These are phyloP conservation scores for Delphinella strobiligena DNA, from an alignment of 2,329 filamentous ascomycete species.

Conservation along the genomic window DNA sequence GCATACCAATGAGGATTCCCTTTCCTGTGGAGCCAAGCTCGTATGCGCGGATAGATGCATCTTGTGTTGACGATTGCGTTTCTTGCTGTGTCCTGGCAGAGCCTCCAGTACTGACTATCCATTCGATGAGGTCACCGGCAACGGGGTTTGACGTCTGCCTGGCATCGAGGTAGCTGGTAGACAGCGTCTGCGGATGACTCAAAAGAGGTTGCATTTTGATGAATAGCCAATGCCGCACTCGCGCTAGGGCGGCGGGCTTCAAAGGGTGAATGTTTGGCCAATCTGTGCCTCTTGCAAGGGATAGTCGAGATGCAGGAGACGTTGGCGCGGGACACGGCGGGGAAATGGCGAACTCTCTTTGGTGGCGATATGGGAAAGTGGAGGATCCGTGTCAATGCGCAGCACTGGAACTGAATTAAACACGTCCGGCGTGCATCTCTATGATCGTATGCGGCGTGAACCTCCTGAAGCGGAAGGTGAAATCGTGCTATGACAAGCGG, in stretches of 20 bases:
- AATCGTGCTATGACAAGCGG: background rate
- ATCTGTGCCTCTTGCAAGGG: background rate
- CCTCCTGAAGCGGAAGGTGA: background rate
- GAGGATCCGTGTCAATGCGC: no score
- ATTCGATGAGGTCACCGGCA: conserved; percentile 6
- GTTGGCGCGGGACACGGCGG: conserved; percentile 1
- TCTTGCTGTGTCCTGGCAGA: background rate
- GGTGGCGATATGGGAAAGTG: background rate
- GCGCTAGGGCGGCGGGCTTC: conserved; percentile 10
- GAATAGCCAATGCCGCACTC: conserved; percentile 8
- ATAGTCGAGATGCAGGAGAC: background rate
- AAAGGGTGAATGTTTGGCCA: background rate
- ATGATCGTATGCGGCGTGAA: background rate
- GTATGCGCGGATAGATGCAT: background rate
- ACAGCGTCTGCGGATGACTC: conserved; percentile 8
- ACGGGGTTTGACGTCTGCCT: conserved; percentile 5
- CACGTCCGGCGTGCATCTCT: background rate
- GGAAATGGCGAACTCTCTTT: background rate
- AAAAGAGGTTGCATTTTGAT: conserved; percentile 1
- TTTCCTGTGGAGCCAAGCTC: conserved; percentile 43
- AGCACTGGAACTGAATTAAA: background rate
- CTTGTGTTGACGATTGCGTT: conserved; percentile 1
- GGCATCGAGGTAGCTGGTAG: conserved; percentile 8
- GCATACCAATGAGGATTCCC: conserved; percentile 86
- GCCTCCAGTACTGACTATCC: conserved; percentile 3